A percentile compares a stretch with the other conserved stretches of the same genome.
These are phyloP conservation scores for Hypoxylon rickii DNA, from an alignment of 495 filamentous ascomycete species.

Conservation along the genomic window DNA sequence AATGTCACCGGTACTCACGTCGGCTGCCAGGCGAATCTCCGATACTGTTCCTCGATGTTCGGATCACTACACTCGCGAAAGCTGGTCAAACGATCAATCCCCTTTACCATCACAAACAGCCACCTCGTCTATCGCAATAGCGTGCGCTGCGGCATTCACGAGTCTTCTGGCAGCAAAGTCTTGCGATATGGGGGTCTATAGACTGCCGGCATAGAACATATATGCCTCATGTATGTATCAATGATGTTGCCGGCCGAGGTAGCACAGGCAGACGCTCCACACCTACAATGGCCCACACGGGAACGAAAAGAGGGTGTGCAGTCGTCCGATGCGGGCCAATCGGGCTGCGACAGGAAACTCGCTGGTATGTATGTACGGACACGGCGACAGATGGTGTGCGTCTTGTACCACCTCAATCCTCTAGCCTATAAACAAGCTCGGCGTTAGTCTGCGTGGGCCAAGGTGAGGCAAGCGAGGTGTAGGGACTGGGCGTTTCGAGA, in stretches of 20 bases:
- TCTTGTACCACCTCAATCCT: slow-evolving; percentile 4
- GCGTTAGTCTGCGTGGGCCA: background rate
- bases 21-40: background rate
- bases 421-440: background rate
- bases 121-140: background rate
- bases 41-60: background rate
- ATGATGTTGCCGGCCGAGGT: slow-evolving; percentile 3
- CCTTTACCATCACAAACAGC: background rate
- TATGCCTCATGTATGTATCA: too few relatives aligned
- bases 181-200: too few relatives aligned
- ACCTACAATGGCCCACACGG: slow-evolving; percentile 1
- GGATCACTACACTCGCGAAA: background rate
- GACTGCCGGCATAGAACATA: too few relatives aligned
- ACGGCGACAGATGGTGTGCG: too few relatives aligned
- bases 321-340: slow-evolving; percentile 20
- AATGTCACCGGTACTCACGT: background rate
- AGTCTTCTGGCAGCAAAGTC: background rate
- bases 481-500: too few relatives aligned
- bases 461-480: background rate
- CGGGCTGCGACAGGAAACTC: background rate
- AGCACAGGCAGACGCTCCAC: slow-evolving; percentile 15
- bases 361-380: slow-evolving; percentile 4
- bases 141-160: background rate
- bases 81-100: background rate
- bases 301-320: slow-evolving; percentile 12